phyloP scores from a whole-genome alignment of 2,329 filamentous ascomycete species.

The Alternaria infectoria region DNA sequence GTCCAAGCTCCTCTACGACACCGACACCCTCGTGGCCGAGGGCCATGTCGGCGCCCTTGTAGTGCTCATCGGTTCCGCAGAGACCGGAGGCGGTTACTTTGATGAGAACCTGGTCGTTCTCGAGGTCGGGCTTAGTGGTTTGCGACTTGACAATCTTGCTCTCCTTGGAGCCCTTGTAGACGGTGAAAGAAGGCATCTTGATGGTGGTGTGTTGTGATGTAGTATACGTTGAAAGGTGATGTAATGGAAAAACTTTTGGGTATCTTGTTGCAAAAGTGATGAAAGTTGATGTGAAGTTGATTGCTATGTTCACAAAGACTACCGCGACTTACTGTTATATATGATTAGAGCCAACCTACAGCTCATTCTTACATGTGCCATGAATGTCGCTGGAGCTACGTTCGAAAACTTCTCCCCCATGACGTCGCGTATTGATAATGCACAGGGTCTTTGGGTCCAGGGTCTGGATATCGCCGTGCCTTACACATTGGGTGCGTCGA shows the following conservation, averaged over 20 bases:
- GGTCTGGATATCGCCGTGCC: conserved; percentile 12
- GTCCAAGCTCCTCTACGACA: conserved; percentile 57
- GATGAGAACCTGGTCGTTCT: conserved; percentile 64
- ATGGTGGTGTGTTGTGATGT: not conserved
- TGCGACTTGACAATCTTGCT: conserved; percentile 61
- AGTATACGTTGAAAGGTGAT: not conserved
- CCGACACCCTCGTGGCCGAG: conserved; percentile 65
- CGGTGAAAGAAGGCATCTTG: conserved; percentile 60
- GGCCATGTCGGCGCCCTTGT: conserved; percentile 51
- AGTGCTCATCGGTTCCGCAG: conserved; percentile 66
- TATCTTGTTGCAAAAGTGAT: not conserved
- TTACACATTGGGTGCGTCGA: conserved; percentile 13
- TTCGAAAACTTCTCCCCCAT: conserved; percentile 23
- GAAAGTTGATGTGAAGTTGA: conserved; percentile 1
- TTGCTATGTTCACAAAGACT: not conserved
- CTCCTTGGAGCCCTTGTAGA: conserved; percentile 67
- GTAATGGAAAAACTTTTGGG: not conserved
- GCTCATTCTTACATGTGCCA: not conserved
- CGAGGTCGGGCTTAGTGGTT: conserved; percentile 54
- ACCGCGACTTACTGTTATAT: conserved; percentile 14
- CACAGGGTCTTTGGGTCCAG: conserved; percentile 17
- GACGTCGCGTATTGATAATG: conserved; percentile 28
- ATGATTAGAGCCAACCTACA: not conserved
- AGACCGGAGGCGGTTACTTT: conserved; percentile 70
- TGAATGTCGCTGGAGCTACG: conserved; percentile 1